Conservation (phyloP, 2,329 filamentous ascomycete species). For the Aspergillus sp. region DNA sequence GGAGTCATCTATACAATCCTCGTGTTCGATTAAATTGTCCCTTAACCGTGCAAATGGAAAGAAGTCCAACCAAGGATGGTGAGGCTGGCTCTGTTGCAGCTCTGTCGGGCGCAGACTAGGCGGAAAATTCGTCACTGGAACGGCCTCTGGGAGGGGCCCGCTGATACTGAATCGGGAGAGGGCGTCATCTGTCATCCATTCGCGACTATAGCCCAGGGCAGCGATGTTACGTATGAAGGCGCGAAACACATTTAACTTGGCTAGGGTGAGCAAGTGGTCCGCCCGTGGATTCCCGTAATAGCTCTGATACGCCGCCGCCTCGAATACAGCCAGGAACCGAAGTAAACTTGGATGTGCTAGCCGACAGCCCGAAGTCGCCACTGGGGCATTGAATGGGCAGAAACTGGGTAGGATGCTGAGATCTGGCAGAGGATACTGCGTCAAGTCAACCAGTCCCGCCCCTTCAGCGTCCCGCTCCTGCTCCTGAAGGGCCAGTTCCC, state of each 20-base stretch:
- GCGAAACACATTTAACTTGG: neutral
- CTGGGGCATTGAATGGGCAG: too few relatives aligned
- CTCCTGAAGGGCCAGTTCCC: too few relatives aligned
- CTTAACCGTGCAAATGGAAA: constrained; percentile 33
- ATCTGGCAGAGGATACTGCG: too few relatives aligned
- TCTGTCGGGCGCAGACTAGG: constrained; percentile 34
- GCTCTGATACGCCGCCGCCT: neutral
- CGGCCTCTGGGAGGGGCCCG: neutral
- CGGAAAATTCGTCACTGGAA: constrained; percentile 15
- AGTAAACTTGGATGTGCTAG: too few relatives aligned
- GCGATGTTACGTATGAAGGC: constrained; percentile 1
- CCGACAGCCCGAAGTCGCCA: too few relatives aligned
- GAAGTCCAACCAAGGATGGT: constrained; percentile 40
- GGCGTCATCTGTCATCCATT: constrained; percentile 22
- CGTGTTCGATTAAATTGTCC: constrained; percentile 36
- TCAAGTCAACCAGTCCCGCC: too few relatives aligned
- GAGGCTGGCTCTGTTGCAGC: constrained; percentile 34
- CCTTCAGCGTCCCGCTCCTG: too few relatives aligned
- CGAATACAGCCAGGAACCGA: too few relatives aligned
- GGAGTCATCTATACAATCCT: constrained; percentile 25
- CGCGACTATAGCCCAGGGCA: neutral
- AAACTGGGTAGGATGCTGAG: too few relatives aligned
- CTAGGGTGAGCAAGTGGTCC: constrained; percentile 3
- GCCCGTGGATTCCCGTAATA: neutral
- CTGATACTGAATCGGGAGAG: constrained; percentile 22